Evolutionary conservation across 805 yeast species (phyloP), one percentile per base, ranked within the genome.

Genomic region (Ogataea pini): DNA sequence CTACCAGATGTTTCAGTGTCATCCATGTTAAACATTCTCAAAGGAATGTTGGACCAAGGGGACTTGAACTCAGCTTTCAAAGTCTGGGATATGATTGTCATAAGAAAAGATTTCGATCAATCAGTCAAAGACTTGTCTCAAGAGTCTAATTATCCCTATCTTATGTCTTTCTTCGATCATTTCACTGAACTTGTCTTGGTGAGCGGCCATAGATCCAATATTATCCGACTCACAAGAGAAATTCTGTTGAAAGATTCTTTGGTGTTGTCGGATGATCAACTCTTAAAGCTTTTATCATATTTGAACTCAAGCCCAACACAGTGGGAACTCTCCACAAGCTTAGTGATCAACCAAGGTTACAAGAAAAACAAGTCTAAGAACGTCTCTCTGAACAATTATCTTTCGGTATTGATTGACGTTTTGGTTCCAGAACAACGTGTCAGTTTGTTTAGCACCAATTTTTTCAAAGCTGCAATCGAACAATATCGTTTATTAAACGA

Each of bases 1-100:
- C 54, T 69, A 40, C 73, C 73, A n/a, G 68, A 65, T 42, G 62
- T 67, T 14, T 48, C 60, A 20, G 60, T 66, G 31, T 54, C 54
- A 33, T 55, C 61, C 24, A 44, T 68, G 37, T 18, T 65, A 36
- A 48, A 55, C 18, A 44, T 67, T 14, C 57, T 64, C 40, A 59
- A 62, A 36, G 55, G 55, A 27, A 54, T 55, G 17, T 38, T 62
- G 20, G 57, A 61, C 28, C 17, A 19, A 7, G 49, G 57, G 7
- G 63, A 68, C 37, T 49, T 60, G 12, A 25, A 36, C 4, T 47
- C 52, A 36, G 63, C 69, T 4, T 27, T 44, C 4, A 65, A 59
- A 48, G 55, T 68, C 13, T 67, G 71, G 70, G 53, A 65, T 46
- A 56, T 60, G 50, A 54, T 58, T 6, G 55, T 69, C 7, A 59